Conservation (phyloP, 495 filamentous ascomycete genomes). For the Cercophora scortea region DNA sequence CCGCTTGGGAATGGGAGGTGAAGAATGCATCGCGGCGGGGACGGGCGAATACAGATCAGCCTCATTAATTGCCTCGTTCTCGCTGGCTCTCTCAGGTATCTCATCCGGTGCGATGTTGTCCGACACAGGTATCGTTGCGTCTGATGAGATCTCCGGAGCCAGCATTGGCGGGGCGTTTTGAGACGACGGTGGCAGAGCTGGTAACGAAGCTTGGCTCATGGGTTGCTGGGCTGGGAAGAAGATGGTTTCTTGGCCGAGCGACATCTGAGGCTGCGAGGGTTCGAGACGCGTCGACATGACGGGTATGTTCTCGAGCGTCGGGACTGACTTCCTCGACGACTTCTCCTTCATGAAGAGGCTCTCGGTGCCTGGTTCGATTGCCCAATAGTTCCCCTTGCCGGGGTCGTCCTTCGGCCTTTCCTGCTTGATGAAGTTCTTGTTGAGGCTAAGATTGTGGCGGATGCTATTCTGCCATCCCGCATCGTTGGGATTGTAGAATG, state of each 20-base stretch:
- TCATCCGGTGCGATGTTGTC: slow-evolving; percentile 64
- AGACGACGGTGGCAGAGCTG: slow-evolving; percentile 23
- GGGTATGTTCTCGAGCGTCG: slow-evolving; percentile 36
- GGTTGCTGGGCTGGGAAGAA: slow-evolving; percentile 22
- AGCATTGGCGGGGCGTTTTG: slow-evolving; percentile 13
- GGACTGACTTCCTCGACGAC: slow-evolving; percentile 42
- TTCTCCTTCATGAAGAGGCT: slow-evolving; percentile 84
- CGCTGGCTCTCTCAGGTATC: slow-evolving; percentile 37
- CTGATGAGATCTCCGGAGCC: slow-evolving; percentile 66
- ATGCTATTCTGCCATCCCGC: slow-evolving; percentile 98
- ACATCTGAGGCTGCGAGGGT: slow-evolving; percentile 22
- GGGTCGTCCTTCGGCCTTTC: slow-evolving; percentile 96
- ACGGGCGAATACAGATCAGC: slow-evolving; percentile 51
- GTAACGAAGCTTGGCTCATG: slow-evolving; percentile 22
- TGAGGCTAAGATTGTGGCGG: slow-evolving; percentile 93
- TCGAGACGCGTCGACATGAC: slow-evolving; percentile 40
- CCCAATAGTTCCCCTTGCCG: slow-evolving; percentile 98
- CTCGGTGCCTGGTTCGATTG: slow-evolving; percentile 82
- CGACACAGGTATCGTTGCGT: slow-evolving; percentile 88
- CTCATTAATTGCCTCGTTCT: slow-evolving; percentile 46
- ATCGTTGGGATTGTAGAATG: slow-evolving; percentile 74
- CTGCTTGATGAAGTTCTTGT: slow-evolving; percentile 95
- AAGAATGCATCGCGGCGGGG: slow-evolving; percentile 59
- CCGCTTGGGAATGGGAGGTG: slow-evolving; percentile 71
- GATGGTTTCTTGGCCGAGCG: slow-evolving; percentile 16